Evolutionary conservation across 495 filamentous ascomycete genomes (phyloP), one percentile per base, ranked within the genome.

Genomic region (Podospora pseudopauciseta): DNA sequence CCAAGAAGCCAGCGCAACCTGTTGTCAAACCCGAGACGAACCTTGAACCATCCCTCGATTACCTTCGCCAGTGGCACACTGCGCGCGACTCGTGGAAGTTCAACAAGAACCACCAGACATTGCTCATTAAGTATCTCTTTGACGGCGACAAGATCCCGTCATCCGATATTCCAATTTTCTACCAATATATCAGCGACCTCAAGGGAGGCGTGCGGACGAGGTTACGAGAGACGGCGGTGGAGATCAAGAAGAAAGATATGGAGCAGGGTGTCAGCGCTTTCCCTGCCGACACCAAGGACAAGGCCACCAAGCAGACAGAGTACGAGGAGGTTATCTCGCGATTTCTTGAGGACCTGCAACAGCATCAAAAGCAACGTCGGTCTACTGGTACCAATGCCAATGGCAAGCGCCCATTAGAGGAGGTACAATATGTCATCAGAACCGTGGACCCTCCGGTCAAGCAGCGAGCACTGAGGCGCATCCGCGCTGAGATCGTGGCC

Each of bases 61-160:
- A 97, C 76, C 83, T 97, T 23, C 84, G 81, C 27, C 83, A 85
- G 75, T 94, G 91, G 84, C 80, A 89, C 75, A 85, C 84, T 57
- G 82, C 86, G 60, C 88, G 86, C 57, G 77, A 82, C 0, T 81
- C 79, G 53, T 97, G 93, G 93, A 97, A 96, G 78, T 97, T 97
- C 81, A 94, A 94, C 81, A 97, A 97, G 81, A 90, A 89, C 65
- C 86, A 91, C 74, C 92, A 96, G 79, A 91, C 87, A 18, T 86
- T 90, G 65, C 79, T 97, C 18, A 86, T 97, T 76, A 94, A 93
- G 80, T 87, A 95, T 75, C 77, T 91, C 26, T 91, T 94, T 72
- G 87, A 90, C 66, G 75, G 87, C 60, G 81, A 87, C 61, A 85
- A 77, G 66, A 69, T 96, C 19, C 91, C 92, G 0, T 77, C 87